Conservation (phyloP, 2,329 filamentous ascomycete genomes). For the Stachybotrys chartarum region DNA sequence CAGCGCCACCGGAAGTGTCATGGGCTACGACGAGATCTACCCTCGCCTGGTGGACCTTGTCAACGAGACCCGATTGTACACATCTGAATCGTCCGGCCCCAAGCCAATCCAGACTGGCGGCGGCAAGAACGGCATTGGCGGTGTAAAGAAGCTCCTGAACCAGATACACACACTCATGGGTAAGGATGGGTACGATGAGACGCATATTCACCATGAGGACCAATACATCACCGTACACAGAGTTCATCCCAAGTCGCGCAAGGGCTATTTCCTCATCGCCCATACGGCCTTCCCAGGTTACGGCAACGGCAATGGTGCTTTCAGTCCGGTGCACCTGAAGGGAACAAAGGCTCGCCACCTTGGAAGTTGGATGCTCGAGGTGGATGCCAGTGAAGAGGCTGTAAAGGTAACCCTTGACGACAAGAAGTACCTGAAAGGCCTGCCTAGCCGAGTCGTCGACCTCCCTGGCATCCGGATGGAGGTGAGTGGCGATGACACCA, state of each 20-base stretch:
- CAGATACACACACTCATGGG: conserved; percentile 95
- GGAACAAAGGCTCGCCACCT: conserved; percentile 82
- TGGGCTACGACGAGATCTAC: conserved; percentile 97
- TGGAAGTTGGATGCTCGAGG: conserved; percentile 87
- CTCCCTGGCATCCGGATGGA: conserved; percentile 69
- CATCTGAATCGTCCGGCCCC: conserved; percentile 62
- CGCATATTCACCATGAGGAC: conserved; percentile 91
- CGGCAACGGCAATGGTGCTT: conserved; percentile 72
- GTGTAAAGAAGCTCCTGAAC: conserved; percentile 88
- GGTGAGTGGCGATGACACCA: conserved; percentile 63
- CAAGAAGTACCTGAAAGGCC: conserved; percentile 64
- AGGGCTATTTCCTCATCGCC: conserved; percentile 91
- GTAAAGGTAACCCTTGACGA: conserved; percentile 60
- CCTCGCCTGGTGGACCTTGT: conserved; percentile 90
- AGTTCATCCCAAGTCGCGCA: conserved; percentile 84
- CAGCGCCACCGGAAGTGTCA: conserved; percentile 89
- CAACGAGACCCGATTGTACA: conserved; percentile 77
- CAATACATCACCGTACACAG: conserved; percentile 96
- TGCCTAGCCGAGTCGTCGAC: conserved; percentile 76
- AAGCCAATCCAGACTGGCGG: conserved; percentile 56
- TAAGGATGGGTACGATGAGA: conserved; percentile 88
- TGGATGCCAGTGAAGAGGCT: conserved; percentile 67
- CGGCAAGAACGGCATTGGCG: conserved; percentile 77
- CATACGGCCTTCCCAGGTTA: conserved; percentile 94
- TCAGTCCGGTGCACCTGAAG: conserved; percentile 71